These are phyloP conservation scores for Castanopsis chinensis DNA, from an alignment of 306 rosid genomes.

Conservation along the genomic window DNA sequence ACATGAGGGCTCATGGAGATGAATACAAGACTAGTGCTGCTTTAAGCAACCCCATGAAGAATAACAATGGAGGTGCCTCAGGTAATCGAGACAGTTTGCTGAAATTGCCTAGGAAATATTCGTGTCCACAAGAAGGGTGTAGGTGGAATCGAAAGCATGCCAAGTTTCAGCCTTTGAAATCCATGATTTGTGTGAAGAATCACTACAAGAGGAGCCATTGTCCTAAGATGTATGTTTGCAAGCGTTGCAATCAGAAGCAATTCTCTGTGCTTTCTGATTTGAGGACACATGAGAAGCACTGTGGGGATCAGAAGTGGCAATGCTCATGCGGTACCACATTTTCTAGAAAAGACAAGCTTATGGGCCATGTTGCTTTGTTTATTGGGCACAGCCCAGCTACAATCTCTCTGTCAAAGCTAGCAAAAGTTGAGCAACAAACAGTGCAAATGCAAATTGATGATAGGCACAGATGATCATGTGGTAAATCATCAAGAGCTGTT, in stretches of 20 bases:
- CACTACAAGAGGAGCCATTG: slow-evolving; percentile 95
- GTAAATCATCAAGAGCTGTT: not conserved
- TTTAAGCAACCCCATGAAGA: slow-evolving; percentile 65
- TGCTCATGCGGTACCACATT: slow-evolving; percentile 93
- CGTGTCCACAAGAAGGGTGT: slow-evolving; percentile 93
- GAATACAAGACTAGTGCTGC: slow-evolving; percentile 79
- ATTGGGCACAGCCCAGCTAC: slow-evolving; percentile 56
- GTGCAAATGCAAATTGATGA: not conserved
- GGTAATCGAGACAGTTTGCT: slow-evolving; percentile 15
- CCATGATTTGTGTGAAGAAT: slow-evolving; percentile 89
- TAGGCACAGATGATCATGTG: not conserved
- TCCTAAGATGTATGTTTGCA: slow-evolving; percentile 93
- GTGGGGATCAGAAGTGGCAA: slow-evolving; percentile 84
- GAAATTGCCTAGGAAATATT: slow-evolving; percentile 53
- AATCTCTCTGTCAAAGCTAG: slow-evolving; percentile 6
- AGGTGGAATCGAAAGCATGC: slow-evolving; percentile 81
- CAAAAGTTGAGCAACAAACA: slow-evolving; percentile 18
- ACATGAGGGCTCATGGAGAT: slow-evolving; percentile 98
- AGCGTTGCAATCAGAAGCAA: slow-evolving; percentile 76
- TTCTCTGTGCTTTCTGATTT: slow-evolving; percentile 90
- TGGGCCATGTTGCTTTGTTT: slow-evolving; percentile 85
- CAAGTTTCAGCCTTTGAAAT: slow-evolving; percentile 87
- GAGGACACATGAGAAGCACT: slow-evolving; percentile 93
- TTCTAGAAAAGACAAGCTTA: slow-evolving; percentile 91
- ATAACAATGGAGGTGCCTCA: not conserved